Evolutionary conservation across 208 protist genomes (phyloP).

Genomic region (Angomonas deanei): DNA sequence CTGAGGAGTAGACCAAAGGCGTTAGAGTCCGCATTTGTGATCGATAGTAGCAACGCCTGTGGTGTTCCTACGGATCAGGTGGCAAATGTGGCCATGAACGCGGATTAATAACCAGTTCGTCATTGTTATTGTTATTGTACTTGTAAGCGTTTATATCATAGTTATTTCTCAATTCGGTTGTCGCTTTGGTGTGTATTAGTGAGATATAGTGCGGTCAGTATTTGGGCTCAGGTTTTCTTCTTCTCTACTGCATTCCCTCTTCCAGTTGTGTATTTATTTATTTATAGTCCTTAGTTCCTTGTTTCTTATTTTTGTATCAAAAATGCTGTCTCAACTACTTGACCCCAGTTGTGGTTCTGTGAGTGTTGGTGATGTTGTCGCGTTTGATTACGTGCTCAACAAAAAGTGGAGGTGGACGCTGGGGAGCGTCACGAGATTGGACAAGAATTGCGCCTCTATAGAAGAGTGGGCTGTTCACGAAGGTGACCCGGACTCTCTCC

Average conservation of each 20-base stretch:
- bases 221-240: too few species aligned
- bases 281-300: background rate
- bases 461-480: conserved; percentile 55
- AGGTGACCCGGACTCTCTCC: conserved; percentile 32
- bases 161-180: too few species aligned
- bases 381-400: conserved; percentile 51
- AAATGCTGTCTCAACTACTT: conserved; percentile 18
- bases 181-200: too few species aligned
- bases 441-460: conserved; percentile 30
- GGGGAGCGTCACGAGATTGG: conserved; percentile 38
- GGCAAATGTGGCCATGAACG: conserved; percentile 27
- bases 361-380: conserved; percentile 41
- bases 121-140: too few species aligned
- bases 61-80: conserved; percentile 61
- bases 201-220: too few species aligned
- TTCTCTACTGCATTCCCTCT: background rate
- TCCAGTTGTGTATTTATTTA: background rate
- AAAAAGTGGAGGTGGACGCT: conserved; percentile 62
- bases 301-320: background rate
- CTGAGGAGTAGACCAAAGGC: conserved; percentile 43
- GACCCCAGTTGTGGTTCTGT: conserved; percentile 18
- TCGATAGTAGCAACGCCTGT: conserved; percentile 59
- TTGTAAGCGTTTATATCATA: too few species aligned
- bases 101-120: too few species aligned
- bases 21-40: conserved; percentile 48